These are phyloP conservation scores for Fusarium sp. DNA, from an alignment of 2,329 filamentous ascomycete genomes.

Conservation along the genomic window DNA sequence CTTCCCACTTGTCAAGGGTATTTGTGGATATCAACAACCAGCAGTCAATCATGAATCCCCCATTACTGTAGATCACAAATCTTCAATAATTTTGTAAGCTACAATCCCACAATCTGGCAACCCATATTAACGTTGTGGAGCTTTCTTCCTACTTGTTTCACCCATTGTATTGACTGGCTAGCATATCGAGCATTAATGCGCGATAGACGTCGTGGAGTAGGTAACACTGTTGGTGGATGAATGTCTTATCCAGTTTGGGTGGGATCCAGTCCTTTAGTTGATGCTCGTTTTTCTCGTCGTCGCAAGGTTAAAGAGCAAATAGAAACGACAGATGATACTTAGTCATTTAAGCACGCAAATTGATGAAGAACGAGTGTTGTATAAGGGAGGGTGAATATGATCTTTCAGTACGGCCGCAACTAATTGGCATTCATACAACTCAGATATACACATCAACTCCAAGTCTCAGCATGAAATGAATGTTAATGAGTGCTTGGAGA, in stretches of 20 bases:
- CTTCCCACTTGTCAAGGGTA: conserved; percentile 21
- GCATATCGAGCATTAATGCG: background rate
- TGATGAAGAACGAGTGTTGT: background rate
- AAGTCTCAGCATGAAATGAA: too few species aligned
- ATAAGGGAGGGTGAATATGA: too few species aligned
- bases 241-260: background rate
- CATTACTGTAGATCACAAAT: conserved; percentile 28
- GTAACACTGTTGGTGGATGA: background rate
- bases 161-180: background rate
- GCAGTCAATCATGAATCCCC: conserved; percentile 7
- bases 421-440: too few species aligned
- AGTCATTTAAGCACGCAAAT: background rate
- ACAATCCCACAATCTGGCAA: conserved; percentile 28
- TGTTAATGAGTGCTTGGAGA: background rate
- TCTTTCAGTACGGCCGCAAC: too few species aligned
- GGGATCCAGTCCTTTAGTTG: background rate
- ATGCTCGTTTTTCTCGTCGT: background rate
- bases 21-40: conserved; percentile 3
- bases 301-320: background rate
- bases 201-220: background rate
- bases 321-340: background rate
- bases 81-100: conserved; percentile 19
- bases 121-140: conserved; percentile 7
- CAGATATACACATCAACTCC: too few species aligned
- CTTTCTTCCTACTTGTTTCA: background rate